Evolutionary conservation across 352 stramenopile species (phyloP), one percentile per base, ranked within the genome.

Genomic region (Phytophthora cactorum): DNA sequence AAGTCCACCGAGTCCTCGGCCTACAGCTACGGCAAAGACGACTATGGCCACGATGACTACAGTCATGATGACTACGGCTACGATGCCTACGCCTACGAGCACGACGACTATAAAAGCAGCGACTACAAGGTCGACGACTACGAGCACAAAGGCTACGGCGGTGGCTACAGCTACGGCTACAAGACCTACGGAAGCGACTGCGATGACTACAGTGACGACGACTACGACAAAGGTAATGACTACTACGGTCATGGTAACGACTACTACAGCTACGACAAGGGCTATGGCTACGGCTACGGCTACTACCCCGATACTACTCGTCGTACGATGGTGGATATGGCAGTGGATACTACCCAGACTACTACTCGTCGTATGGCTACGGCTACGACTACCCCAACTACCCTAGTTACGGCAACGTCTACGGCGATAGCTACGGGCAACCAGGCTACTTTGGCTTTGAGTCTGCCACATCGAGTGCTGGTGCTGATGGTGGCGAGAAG

Each of bases 1-100:
- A n/a, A 73, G 47, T 9, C 50, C n/a, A 55, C 43, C 10, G 56
- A 63, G 38, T 73, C 59, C n/a, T 72, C 39, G 14, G 60, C 66
- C 45, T 60, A 70, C 52, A 50, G 43, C 27, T 68, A 68, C 10
- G 56, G 34, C 6, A 27, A 38, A 49, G 41, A 66, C 29, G 47
- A 56, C 34, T 52, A 67, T 17, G 25, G 22, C 9, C 28, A 55
- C 14, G n/a, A 43, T 25, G 27, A n/a, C 44, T 62, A 68, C 25
- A 45, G 6, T 3, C 29, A 32, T 32, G 6, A 32, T 3, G 4
- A 7, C 29, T 34, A 34, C 38, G 5, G 29, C 29, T 14, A 62
- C 32, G 44, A 66, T 22, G 17, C 17, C 17, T 22, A 22, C 5
- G 39, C 27, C 22, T 59, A 60, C 31, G 14, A 43, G 17, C 11